Base-by-base conservation (phyloP, 176 grass and related monocot genomes). In the Coix lacrymajobi region DNA sequence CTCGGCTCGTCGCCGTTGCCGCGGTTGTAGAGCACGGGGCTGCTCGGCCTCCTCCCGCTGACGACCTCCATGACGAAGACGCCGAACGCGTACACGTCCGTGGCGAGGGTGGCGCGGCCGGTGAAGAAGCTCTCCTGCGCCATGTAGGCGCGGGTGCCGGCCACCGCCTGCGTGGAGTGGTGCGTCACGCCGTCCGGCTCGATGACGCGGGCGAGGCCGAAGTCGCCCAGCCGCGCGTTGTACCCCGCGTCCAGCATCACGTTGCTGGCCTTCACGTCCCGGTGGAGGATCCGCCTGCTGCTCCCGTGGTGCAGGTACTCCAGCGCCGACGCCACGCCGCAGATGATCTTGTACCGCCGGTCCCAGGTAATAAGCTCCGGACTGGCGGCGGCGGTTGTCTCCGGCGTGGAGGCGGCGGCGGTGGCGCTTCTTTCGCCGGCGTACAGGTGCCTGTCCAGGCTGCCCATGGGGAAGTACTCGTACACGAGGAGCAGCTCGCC, bases 241-340 rank as follows among this genome's bases (percentile, higher is more conserved):
- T 89, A 84, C 17, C 30, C 87, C 24, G 11, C 80, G 71, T 89
- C 87, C 12, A 92, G 90, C 90, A 92, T 89, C 63, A 92, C 84
- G 43, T 92, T 92, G 87, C 90, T 89, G 33, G 75, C 79, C 90
- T 92, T 92, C 30, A 92, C 79, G 76, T 92, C 87, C 25, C 84
- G 44, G 80, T 86, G 90, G 6, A 92, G 84, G 30, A 92, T 78
- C 44, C 75, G 81, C 52, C 4, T 87, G 83, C 75, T 85, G 84
- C 87, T 89, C 2, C 84, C 90, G 31, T 92, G 83, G 83, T 92
- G 90, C 44, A 92, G 80, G 79, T 89, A 92, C n/a, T 89, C 90
- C 44, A 92, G 65, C 19, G 84, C 76, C 1, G 90, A 86, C 15
- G 90, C 87, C 75, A 92, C 83, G 22, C 90, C 90, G 32, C 62